A percentile compares a stretch with the other conserved stretches of the same genome.
Conservation (phyloP, 73 alveolate genomes). For the Symbiodinium natans region DNA sequence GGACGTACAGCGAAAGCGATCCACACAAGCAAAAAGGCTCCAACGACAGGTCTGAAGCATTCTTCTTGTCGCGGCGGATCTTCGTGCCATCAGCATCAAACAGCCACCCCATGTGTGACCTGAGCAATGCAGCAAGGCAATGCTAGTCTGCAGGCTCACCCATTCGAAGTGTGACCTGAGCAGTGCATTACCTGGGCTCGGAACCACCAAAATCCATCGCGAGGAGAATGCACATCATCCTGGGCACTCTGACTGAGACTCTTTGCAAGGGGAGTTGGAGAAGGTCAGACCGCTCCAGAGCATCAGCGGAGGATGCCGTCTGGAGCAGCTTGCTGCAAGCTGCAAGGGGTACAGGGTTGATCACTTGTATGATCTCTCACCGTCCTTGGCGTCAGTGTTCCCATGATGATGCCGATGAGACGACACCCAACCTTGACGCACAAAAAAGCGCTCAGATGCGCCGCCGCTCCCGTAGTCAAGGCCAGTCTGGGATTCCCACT, state of each 20-base stretch:
- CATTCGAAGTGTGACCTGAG: slow-evolving; percentile 85
- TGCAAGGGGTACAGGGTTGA: background rate
- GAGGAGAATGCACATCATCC: slow-evolving; percentile 93
- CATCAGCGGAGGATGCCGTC: too few species aligned
- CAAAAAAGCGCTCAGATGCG: background rate
- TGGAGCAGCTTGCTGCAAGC: too few species aligned
- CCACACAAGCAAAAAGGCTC: background rate
- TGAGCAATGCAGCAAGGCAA: background rate
- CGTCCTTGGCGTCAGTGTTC: slow-evolving; percentile 65
- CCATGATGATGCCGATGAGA: slow-evolving; percentile 94
- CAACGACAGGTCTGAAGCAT: slow-evolving; percentile 62
- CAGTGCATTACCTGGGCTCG: background rate
- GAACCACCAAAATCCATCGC: slow-evolving; percentile 87
- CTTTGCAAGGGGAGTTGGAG: too few species aligned
- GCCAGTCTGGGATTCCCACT: background rate
- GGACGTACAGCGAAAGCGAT: too few species aligned
- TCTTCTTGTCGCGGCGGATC: slow-evolving; percentile 75
- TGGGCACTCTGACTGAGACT: too few species aligned
- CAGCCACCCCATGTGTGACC: slow-evolving; percentile 94
- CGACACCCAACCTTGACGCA: slow-evolving; percentile 67
- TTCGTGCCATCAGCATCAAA: slow-evolving; percentile 81
- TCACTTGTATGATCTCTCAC: too few species aligned
- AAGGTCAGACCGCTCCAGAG: too few species aligned
- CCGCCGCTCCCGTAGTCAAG: too few species aligned
- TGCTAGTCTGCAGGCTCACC: background rate